Percentiles rank a stretch among this genome's conserved stretches.
Evolutionary conservation across 805 yeast genomes (phyloP).

Genomic region (Suhomyces tanzawaensis): DNA sequence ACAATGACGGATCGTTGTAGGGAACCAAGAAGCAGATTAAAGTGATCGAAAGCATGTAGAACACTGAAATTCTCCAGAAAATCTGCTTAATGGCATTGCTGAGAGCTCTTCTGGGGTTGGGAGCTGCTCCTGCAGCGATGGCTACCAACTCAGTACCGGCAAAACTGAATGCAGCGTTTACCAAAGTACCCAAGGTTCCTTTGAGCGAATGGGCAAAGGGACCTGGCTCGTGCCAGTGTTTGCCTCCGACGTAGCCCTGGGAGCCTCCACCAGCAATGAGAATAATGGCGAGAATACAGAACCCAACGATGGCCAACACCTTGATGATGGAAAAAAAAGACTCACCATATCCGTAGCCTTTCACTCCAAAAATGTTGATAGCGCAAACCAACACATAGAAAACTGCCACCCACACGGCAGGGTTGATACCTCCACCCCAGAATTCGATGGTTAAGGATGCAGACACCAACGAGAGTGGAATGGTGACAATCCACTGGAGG

Average conservation of each 20-base stretch:
- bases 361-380: conserved; percentile 26
- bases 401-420: conserved; percentile 26
- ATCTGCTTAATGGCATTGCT: conserved; percentile 55
- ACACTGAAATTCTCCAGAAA: conserved; percentile 50
- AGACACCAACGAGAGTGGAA: conserved; percentile 11
- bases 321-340: conserved; percentile 24
- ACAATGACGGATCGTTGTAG: conserved; percentile 30
- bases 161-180: conserved; percentile 57
- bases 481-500: conserved; percentile 12
- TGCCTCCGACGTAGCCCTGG: conserved; percentile 48
- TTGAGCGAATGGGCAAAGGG: conserved; percentile 53
- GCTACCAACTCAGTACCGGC: conserved; percentile 62
- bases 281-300: conserved; percentile 30
- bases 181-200: conserved; percentile 52
- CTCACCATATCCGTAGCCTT: conserved; percentile 28
- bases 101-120: conserved; percentile 52
- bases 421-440: conserved; percentile 21
- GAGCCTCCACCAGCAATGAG: conserved; percentile 39
- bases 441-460: conserved; percentile 21
- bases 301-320: conserved; percentile 27
- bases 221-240: conserved; percentile 54
- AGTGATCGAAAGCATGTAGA: conserved; percentile 47
- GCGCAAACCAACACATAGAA: conserved; percentile 20
- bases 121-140: conserved; percentile 55
- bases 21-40: conserved; percentile 57